These are phyloP conservation scores for Prunus yedoensis DNA, from an alignment of 331 rosid genomes.

Conservation along the genomic window DNA sequence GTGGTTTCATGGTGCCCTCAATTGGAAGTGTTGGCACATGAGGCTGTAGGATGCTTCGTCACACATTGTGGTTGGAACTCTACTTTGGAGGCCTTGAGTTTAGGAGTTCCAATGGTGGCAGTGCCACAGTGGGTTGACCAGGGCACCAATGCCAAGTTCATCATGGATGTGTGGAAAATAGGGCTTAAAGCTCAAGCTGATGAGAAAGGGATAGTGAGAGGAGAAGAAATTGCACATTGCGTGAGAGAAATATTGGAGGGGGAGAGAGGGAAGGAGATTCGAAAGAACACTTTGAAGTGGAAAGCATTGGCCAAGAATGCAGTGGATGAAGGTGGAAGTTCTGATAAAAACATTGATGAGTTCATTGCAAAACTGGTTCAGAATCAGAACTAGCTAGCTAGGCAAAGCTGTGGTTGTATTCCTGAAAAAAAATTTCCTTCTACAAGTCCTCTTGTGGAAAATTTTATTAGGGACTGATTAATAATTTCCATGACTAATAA, in stretches of 20 bases:
- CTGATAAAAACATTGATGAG: constrained; percentile 20
- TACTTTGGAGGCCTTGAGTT: constrained; percentile 44
- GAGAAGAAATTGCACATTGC: constrained; percentile 23
- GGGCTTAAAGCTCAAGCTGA: constrained; percentile 34
- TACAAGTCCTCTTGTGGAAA: no score
- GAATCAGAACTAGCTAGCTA: no score
- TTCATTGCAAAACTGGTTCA: background rate
- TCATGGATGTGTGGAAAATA: constrained; percentile 44
- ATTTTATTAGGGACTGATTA: no score
- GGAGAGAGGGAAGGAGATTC: constrained; percentile 31
- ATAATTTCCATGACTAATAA: no score
- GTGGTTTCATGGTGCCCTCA: constrained; percentile 57
- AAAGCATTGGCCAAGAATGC: constrained; percentile 26
- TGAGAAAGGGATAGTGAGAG: constrained; percentile 29
- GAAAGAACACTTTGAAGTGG: constrained; percentile 31
- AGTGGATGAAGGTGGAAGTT: constrained; percentile 34
- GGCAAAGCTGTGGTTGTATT: no score
- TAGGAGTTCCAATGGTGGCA: constrained; percentile 45
- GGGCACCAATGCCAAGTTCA: constrained; percentile 35
- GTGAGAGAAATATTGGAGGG: constrained; percentile 34
- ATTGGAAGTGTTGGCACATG: constrained; percentile 40
- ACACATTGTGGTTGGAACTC: constrained; percentile 38
- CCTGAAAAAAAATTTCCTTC: background rate
- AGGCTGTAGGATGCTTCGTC: constrained; percentile 51
- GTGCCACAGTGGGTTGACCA: constrained; percentile 47